Conservation (phyloP, 2,329 filamentous ascomycete genomes). For the Fusarium staphyleae region DNA sequence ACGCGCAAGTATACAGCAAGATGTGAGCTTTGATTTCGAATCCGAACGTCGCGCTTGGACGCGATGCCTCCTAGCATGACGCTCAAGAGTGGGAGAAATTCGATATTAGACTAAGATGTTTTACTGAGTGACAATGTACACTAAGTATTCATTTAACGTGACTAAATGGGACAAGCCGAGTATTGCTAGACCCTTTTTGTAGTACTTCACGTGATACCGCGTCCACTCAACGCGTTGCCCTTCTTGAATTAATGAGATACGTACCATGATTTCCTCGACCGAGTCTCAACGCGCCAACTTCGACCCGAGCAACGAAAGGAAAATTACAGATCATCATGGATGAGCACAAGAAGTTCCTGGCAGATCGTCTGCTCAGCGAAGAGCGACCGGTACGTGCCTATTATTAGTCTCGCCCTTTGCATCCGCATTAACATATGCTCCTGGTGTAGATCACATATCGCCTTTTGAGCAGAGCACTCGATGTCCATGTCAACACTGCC, state of each 20-base stretch:
- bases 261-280: conserved; percentile 10
- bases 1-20: background rate
- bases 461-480: conserved; percentile 79
- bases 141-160: background rate
- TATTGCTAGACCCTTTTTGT: background rate
- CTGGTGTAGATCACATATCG: conserved; percentile 80
- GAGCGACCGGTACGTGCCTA: conserved; percentile 67
- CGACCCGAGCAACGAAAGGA: background rate
- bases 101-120: conserved; percentile 5
- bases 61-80: conserved; percentile 33
- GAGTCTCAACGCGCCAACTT: conserved; percentile 1
- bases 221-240: conserved; percentile 35
- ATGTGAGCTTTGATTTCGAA: conserved; percentile 8
- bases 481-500: conserved; percentile 84
- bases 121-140: background rate
- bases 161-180: background rate
- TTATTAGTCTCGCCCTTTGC: conserved; percentile 1
- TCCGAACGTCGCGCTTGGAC: conserved; percentile 35
- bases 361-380: conserved; percentile 78
- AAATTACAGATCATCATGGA: conserved; percentile 52
- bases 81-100: conserved; percentile 1
- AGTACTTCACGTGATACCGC: conserved; percentile 46
- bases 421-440: background rate
- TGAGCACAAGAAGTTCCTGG: conserved; percentile 75
- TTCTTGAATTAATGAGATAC: conserved; percentile 5